phyloP scores from a whole-genome alignment of 345 rosid species.

The Pistacia integerrima region DNA sequence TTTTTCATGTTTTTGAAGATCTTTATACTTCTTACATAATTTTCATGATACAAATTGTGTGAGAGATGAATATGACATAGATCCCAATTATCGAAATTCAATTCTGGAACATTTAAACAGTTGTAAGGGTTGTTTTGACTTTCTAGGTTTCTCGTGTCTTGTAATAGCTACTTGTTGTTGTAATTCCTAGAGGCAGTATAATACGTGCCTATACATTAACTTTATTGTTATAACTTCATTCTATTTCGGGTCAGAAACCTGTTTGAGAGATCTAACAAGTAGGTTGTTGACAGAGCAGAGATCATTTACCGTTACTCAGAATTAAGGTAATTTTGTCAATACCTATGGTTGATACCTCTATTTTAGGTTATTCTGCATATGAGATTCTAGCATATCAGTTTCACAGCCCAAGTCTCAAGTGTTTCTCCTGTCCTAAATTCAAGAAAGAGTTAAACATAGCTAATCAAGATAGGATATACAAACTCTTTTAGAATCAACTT shows the following conservation, averaged over 20 bases:
- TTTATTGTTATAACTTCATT: conserved; percentile 20
- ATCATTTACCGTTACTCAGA: conserved; percentile 78
- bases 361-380: no score
- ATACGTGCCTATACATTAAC: not conserved
- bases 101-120: conserved; percentile 90
- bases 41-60: conserved; percentile 58
- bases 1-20: conserved; percentile 17
- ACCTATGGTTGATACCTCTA: no score
- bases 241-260: conserved; percentile 63
- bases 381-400: no score
- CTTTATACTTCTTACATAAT: conserved; percentile 27
- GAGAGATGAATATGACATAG: conserved; percentile 84
- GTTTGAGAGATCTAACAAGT: conserved; percentile 74
- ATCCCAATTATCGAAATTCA: conserved; percentile 91
- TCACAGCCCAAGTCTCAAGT: no score
- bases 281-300: conserved; percentile 58
- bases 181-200: not conserved
- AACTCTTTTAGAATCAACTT: not conserved
- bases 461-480: not conserved
- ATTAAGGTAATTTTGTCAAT: no score
- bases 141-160: conserved; percentile 9
- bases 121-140: conserved; percentile 48
- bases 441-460: no score
- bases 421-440: no score
- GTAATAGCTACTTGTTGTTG: not conserved